These are phyloP conservation scores for Cordyceps tenuipes DNA, from an alignment of 2,329 filamentous ascomycete genomes.

Conservation along the genomic window DNA sequence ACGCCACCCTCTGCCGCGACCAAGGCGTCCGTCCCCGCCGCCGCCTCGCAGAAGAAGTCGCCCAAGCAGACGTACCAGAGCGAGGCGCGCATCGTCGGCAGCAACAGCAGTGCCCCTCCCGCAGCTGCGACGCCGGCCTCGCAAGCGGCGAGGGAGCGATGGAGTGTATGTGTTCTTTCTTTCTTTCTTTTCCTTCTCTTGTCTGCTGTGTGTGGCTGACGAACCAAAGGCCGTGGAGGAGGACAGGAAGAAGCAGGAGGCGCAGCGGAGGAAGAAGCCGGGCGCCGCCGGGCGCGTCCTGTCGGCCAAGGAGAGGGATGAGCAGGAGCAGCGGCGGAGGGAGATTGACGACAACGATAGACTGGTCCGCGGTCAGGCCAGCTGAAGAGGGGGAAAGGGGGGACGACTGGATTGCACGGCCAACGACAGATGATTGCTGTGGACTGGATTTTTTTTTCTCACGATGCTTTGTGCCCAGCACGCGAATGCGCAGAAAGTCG, in stretches of 20 bases:
- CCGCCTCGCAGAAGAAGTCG: slow-evolving; percentile 25
- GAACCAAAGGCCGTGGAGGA: neutral
- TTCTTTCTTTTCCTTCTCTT: no score
- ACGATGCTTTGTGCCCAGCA: no score
- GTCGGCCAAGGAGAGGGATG: neutral
- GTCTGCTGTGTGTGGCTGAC: no score
- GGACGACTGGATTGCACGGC: no score
- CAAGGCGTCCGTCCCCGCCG: slow-evolving; percentile 44
- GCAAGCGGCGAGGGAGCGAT: neutral
- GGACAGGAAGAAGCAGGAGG: neutral
- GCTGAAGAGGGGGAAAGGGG: no score
- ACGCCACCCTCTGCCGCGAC: slow-evolving; percentile 26
- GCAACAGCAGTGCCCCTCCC: neutral
- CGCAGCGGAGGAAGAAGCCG: neutral
- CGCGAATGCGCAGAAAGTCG: no score
- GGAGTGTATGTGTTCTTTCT: neutral
- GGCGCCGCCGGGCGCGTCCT: neutral
- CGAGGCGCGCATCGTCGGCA: slow-evolving; percentile 56
- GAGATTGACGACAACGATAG: neutral
- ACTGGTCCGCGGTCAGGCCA: neutral
- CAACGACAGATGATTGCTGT: no score
- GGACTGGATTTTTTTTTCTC: no score
- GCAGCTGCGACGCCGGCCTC: neutral
- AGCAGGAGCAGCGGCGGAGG: neutral
- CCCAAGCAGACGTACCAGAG: slow-evolving; percentile 29